These are phyloP conservation scores for Allantophomopsis cytisporea DNA, from an alignment of 2,329 filamentous ascomycete species.

Conservation along the genomic window DNA sequence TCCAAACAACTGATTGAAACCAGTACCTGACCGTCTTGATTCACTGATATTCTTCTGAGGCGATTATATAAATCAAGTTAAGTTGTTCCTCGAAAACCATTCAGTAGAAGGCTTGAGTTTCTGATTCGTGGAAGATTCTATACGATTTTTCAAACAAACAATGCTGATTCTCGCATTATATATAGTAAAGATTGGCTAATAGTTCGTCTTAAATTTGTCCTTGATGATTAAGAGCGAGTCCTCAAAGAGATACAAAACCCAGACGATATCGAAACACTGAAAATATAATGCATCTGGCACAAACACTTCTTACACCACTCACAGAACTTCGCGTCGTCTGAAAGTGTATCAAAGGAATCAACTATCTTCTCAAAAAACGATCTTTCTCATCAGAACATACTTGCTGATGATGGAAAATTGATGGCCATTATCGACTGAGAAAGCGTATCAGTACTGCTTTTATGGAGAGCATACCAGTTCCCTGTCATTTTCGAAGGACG, in stretches of 20 bases:
- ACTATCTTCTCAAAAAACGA: slow-evolving; percentile 24
- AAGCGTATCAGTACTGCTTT: slow-evolving; percentile 24
- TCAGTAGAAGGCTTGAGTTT: too few species aligned
- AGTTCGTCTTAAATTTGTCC: slow-evolving; percentile 17
- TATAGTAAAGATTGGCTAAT: slow-evolving; percentile 25
- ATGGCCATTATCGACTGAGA: too few species aligned
- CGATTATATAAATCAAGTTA: slow-evolving; percentile 16
- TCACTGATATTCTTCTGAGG: slow-evolving; percentile 21
- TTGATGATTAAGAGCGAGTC: slow-evolving; percentile 13
- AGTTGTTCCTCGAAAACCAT: slow-evolving; percentile 22
- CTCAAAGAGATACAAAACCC: slow-evolving; percentile 13
- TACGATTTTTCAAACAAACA: too few species aligned
- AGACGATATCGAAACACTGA: slow-evolving; percentile 19
- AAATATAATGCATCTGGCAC: slow-evolving; percentile 9
- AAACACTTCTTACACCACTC: slow-evolving; percentile 18
- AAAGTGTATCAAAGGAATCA: slow-evolving; percentile 11
- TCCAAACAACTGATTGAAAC: neutral
- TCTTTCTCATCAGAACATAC: slow-evolving; percentile 23
- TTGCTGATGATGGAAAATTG: too few species aligned
- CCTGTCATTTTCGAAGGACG: slow-evolving; percentile 20
- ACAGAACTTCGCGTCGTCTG: slow-evolving; percentile 16
- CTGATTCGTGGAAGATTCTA: too few species aligned
- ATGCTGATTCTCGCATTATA: neutral
- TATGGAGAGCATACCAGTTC: slow-evolving; percentile 20
- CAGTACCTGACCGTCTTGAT: slow-evolving; percentile 14